Evolutionary conservation across 1,284 basidiomycete species (phyloP), one percentile per base, ranked within the genome.

Genomic region (Cerioporus squamosus): DNA sequence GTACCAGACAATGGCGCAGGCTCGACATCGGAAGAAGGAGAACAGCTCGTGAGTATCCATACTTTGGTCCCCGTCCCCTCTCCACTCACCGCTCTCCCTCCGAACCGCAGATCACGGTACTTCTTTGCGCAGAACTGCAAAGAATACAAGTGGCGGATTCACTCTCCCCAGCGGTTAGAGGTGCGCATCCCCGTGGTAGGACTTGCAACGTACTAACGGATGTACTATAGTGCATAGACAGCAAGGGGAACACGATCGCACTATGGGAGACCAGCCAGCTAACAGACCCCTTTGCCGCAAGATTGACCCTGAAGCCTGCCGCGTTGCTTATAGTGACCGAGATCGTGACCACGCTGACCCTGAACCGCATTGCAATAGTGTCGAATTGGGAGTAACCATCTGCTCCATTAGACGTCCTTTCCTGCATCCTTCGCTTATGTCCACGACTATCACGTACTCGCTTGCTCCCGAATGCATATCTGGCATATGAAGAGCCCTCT

Each of bases 261-360:
- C 74, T 79, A 20, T 91, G 87, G 86, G 87, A 90, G 66, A 69
- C 81, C 43, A 81, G 78, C 61, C 72, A 81, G 14, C 81, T 84
- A 18, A 77, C 81, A 36, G 81, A 83, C 55, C 76, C 83, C n/a
- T 83, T 80, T 68, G 76, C 80, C 60, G 88, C 87, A 3, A 79
- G 79, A 40, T 74, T 91, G 51, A 85, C 80, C 18, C 75, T 91
- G 66, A 81, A 76, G 59, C 77, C 79, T 8, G 71, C 80, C 31
- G 86, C 80, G 42, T 77, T 91, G 48, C 70, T 79, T 26, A 70
- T 88, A 55, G 78, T 88, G 57, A 91, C 88, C n/a, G 88, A 91
- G 71, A 82, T 91, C 62, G 69, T 90, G 63, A 87, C 88, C 12
- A 87, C 86, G 5, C 79, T 91, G 58, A 79, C 81, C 44, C 76